These are phyloP conservation scores for Trichosanthes truncata DNA, from an alignment of 306 rosid species.

Conservation along the genomic window DNA sequence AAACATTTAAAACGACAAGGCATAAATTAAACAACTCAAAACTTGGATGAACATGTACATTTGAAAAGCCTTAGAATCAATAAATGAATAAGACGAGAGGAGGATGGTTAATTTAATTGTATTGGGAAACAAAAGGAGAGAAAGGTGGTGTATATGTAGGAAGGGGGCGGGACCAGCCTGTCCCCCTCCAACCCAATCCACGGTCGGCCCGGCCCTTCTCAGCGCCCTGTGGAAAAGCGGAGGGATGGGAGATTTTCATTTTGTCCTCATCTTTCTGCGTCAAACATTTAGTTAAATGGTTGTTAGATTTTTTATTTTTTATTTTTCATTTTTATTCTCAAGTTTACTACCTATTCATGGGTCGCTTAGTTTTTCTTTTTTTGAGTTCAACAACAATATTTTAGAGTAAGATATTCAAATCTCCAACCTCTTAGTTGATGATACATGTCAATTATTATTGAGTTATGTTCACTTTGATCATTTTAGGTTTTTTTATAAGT, in stretches of 20 bases:
- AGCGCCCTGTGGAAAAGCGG: not conserved
- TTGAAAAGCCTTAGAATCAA: not conserved
- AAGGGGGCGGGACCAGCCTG: not conserved
- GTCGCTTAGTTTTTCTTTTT: no score
- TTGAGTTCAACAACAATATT: no score
- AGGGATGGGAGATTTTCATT: not conserved
- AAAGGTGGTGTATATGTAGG: not conserved
- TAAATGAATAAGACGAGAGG: not conserved
- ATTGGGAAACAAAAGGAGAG: not conserved
- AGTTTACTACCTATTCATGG: no score
- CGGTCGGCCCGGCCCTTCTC: not conserved
- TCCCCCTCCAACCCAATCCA: slow-evolving; percentile 2
- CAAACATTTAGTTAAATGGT: not conserved
- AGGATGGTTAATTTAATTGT: not conserved
- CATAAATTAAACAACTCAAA: no score
- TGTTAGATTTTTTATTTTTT: not conserved
- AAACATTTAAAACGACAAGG: no score
- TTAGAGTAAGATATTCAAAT: no score
- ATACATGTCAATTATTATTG: no score
- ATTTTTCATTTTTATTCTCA: no score
- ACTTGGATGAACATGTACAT: not conserved
- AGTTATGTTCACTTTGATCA: no score
- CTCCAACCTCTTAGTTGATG: no score
- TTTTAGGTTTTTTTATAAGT: no score
- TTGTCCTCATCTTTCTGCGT: not conserved